Evolutionary conservation across 139 green algal species (phyloP), one percentile per base, ranked within the genome.

Genomic region (Coccomyxa sp.): DNA sequence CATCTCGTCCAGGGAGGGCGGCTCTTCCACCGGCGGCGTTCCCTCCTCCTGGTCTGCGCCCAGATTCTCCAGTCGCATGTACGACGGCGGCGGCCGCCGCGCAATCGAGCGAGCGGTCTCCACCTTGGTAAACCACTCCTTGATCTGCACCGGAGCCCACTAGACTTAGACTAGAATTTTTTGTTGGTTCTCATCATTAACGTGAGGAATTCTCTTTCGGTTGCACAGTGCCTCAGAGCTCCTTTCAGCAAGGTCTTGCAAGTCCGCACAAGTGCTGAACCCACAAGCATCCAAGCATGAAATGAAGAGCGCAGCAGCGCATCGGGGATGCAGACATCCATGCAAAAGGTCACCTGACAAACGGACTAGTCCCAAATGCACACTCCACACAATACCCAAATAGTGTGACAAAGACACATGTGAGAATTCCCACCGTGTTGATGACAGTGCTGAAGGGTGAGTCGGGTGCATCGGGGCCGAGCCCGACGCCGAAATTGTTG

Each of bases 401-500:
- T 11, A 71, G 10, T 9, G 63, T 25, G 10, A 71, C 9, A 1
- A 28, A 1, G 63, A 4, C 63, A 71, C 63, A 71, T 71, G 63
- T 4, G 63, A 71, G 21, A 71, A 45, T 51, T 23, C 57, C 13
- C 78, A 82, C 78, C 23, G 25, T 82, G 16, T 31, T 82, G 18
- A 71, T 45, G 51, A 82, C 14, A 9, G 51, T 16, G 17, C 30
- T 18, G 13, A 82, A 38, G 45, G 57, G 78, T 31, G 78, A 18
- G 15, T 82, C 78, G 13, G 51, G 17, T 13, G 23, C 17, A 28
- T 82, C 57, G 13, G 17, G 78, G 51, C 58, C 57, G 14, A 82
- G 58, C 1, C 13, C 17, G 78, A 13, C 57, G 23, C 58, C 68
- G 58, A 96, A 95, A 80, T 90, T 91, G 30, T 85, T 74, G 13